Evolutionary conservation across 441 rosid species (phyloP).

Genomic region (Viola pubescens): DNA sequence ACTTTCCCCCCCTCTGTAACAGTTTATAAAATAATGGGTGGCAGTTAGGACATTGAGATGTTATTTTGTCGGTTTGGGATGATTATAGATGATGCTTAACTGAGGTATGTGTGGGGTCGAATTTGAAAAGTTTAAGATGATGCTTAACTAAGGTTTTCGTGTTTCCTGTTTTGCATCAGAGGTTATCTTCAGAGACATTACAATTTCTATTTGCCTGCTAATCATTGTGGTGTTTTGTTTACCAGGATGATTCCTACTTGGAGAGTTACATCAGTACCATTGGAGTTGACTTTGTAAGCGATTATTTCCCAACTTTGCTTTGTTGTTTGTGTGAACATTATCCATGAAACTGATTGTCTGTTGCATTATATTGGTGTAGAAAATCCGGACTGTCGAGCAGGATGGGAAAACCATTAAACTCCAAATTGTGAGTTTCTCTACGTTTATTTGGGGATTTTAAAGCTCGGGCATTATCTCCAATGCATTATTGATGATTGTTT

Average conservation of each 20-base stretch:
- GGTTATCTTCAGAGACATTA: no score
- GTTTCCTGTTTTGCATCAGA: background rate
- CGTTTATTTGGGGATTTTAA: background rate
- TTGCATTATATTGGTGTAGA: conserved; percentile 33
- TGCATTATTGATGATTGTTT: conserved; percentile 7
- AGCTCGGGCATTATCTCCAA: background rate
- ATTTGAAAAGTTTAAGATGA: background rate
- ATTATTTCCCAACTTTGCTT: background rate
- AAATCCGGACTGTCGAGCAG: conserved; percentile 97
- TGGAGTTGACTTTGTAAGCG: conserved; percentile 91
- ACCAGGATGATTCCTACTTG: conserved; percentile 87
- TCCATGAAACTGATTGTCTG: background rate
- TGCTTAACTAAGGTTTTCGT: background rate
- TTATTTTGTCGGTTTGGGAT: background rate
- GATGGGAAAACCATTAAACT: conserved; percentile 93
- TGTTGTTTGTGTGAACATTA: conserved; percentile 1
- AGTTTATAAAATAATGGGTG: background rate
- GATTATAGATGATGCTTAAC: background rate
- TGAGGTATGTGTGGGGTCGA: background rate
- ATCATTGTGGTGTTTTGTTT: background rate
- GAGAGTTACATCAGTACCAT: conserved; percentile 98
- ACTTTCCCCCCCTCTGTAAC: background rate
- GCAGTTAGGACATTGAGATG: background rate
- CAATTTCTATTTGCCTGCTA: background rate
- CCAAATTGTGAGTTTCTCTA: conserved; percentile 65